phyloP scores from a whole-genome alignment of 306 rosid species.

The Lablab purpureus region DNA sequence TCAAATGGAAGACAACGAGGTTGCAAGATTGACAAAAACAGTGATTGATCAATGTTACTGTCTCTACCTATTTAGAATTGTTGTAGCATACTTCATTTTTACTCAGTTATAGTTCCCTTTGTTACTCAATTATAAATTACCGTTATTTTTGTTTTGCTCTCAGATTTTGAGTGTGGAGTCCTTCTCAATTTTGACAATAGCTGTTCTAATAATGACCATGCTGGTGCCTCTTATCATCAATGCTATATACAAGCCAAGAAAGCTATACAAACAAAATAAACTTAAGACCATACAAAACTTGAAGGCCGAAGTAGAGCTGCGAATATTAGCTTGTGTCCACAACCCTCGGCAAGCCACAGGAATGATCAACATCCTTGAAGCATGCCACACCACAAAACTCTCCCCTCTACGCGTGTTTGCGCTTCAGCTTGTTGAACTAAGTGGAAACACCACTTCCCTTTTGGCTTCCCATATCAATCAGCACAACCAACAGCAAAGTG shows the following conservation, averaged over 20 bases:
- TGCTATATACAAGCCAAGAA: conserved; percentile 52
- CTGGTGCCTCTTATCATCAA: conserved; percentile 39
- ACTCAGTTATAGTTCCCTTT: not conserved
- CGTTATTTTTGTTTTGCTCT: not conserved
- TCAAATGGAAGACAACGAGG: not conserved
- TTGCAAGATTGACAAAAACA: not conserved
- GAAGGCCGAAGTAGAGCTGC: conserved; percentile 40
- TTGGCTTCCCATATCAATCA: conserved; percentile 37
- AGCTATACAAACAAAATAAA: conserved; percentile 30
- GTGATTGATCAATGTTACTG: not conserved
- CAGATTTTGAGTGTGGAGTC: conserved; percentile 51
- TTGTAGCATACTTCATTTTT: not conserved
- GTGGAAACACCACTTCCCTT: conserved; percentile 38
- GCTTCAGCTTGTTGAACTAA: conserved; percentile 54
- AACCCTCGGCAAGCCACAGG: conserved; percentile 45
- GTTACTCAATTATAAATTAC: not conserved
- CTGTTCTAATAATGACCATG: conserved; percentile 44
- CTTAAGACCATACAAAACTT: conserved; percentile 49
- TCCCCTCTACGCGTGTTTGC: conserved; percentile 44
- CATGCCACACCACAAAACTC: conserved; percentile 20
- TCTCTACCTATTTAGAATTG: not conserved
- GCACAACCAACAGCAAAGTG: not conserved
- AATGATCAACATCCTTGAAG: conserved; percentile 47
- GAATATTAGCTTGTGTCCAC: conserved; percentile 50
- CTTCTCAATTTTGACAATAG: conserved; percentile 27